These are phyloP conservation scores for Phytophthora macrochlamydospora DNA, from an alignment of 352 stramenopile species.

Conservation along the genomic window DNA sequence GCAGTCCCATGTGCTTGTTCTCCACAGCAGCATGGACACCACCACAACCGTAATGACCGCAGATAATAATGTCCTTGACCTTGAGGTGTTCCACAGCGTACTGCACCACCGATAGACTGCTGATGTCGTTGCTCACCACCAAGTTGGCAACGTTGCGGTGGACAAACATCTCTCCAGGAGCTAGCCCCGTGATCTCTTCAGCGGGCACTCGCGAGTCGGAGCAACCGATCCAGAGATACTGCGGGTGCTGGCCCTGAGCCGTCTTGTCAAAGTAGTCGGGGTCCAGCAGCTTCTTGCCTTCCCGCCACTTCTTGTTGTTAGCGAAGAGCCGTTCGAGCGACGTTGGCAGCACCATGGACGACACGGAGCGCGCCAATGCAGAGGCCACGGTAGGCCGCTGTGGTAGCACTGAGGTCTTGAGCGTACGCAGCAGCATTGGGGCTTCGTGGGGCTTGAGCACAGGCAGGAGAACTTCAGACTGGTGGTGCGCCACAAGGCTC, in stretches of 20 bases:
- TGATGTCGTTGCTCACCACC: slow-evolving; percentile 72
- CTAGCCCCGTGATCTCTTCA: slow-evolving; percentile 86
- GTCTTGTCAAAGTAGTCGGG: slow-evolving; percentile 86
- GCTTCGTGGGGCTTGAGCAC: slow-evolving; percentile 1
- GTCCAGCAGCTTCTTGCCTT: slow-evolving; percentile 72
- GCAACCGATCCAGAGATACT: slow-evolving; percentile 92
- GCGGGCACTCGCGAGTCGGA: slow-evolving; percentile 87
- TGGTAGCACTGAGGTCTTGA: slow-evolving; percentile 31
- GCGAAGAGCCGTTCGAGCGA: slow-evolving; percentile 69
- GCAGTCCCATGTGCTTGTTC: slow-evolving; percentile 76
- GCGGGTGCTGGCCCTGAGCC: slow-evolving; percentile 72
- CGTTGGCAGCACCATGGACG: slow-evolving; percentile 41
- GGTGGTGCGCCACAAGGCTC: background rate
- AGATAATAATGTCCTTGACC: slow-evolving; percentile 93
- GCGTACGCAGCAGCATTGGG: slow-evolving; percentile 29
- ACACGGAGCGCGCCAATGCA: slow-evolving; percentile 19
- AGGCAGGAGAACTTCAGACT: background rate
- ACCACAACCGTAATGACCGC: slow-evolving; percentile 92
- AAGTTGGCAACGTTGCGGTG: slow-evolving; percentile 91
- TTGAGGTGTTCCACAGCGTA: slow-evolving; percentile 90
- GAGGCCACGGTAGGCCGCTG: slow-evolving; percentile 16
- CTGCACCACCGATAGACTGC: slow-evolving; percentile 65
- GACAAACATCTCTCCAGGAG: slow-evolving; percentile 90
- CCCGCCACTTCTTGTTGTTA: slow-evolving; percentile 80
- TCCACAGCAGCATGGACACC: slow-evolving; percentile 84